A percentile compares a stretch with the other conserved stretches of the same genome.
These are phyloP conservation scores for Mayamaea pseudoterrestris DNA, from an alignment of 108 stramenopile species.

Conservation along the genomic window DNA sequence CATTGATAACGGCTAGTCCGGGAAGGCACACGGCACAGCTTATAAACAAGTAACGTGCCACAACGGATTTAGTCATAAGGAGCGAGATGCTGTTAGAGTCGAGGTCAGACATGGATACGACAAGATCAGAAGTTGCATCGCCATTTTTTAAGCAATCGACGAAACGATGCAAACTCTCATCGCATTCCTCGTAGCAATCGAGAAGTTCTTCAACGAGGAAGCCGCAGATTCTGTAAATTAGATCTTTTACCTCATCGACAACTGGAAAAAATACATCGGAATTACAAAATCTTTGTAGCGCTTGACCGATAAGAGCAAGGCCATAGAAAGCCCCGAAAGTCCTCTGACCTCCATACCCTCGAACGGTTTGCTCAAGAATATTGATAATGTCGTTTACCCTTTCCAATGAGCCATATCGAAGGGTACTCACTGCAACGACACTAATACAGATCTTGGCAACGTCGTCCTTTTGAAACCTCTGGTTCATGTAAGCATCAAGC, in stretches of 20 bases:
- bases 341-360: constrained; percentile 18
- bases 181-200: constrained; percentile 16
- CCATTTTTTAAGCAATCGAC: constrained; percentile 24
- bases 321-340: constrained; percentile 46
- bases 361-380: constrained; percentile 26
- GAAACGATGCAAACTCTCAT: constrained; percentile 15
- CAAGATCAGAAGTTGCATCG: constrained; percentile 12
- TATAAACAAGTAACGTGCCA: constrained; percentile 31
- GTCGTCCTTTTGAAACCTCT: constrained; percentile 14
- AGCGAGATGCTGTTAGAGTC: constrained; percentile 10
- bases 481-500: constrained; percentile 14
- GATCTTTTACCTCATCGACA: neutral
- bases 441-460: constrained; percentile 23
- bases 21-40: constrained; percentile 29
- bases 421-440: constrained; percentile 15
- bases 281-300: constrained; percentile 12
- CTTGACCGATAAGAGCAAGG: constrained; percentile 37
- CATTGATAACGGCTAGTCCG: constrained; percentile 19
- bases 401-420: constrained; percentile 8
- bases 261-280: constrained; percentile 2
- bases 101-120: constrained; percentile 14
- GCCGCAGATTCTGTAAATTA: constrained; percentile 12
- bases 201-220: constrained; percentile 25
- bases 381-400: constrained; percentile 27
- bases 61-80: constrained; percentile 7